Evolutionary conservation across 768 basidiomycete species (phyloP), one percentile per base, ranked within the genome.

Genomic region (Trametes maxima): DNA sequence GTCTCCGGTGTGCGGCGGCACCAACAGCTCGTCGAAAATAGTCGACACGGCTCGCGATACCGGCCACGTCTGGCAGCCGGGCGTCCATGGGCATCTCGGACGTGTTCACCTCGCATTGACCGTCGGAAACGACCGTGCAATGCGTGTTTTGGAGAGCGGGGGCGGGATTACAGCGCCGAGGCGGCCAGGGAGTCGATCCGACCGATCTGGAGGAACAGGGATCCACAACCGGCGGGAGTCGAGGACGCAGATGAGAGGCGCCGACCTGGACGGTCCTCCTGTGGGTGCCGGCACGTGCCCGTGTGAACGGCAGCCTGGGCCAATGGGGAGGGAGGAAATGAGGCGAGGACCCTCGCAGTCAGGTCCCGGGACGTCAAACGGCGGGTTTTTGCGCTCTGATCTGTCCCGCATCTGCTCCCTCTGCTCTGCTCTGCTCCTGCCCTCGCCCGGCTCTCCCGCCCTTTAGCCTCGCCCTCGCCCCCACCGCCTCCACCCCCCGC

Each of bases 221-320:
- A 16, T 14, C 21, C n/a, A 19, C 14, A 16, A n/a, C 33, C 13
- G n/a, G 24, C 19, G 47, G 3, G 16, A 19, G 35, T n/a, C 12
- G n/a, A 28, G 35, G 21, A 22, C n/a, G 35, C 19, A 8, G 33
- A 47, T 11, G 37, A 39, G 7, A 58, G 25, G 53, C 62, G 62
- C 62, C 52, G 53, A 63, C 62, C 17, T 33, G 57, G 45, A 63
- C 45, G 62, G 62, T 63, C 57, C 62, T 54, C 62, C 52, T 45
- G 45, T 58, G 57, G 57, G 57, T 51, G 57, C 47, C 0, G 3
- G 48, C 57, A 58, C 57, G 57, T 42, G 48, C 0, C 2, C 21
- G 54, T 54, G 53, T 37, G 60, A 50, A 19, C 40, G 21, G 22
- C n/a, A 17, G 44, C 35, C 36, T 35, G n/a, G 21, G 43, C 60